Conservation (phyloP, 441 rosid species). For the Lagerstroemia fauriei region DNA sequence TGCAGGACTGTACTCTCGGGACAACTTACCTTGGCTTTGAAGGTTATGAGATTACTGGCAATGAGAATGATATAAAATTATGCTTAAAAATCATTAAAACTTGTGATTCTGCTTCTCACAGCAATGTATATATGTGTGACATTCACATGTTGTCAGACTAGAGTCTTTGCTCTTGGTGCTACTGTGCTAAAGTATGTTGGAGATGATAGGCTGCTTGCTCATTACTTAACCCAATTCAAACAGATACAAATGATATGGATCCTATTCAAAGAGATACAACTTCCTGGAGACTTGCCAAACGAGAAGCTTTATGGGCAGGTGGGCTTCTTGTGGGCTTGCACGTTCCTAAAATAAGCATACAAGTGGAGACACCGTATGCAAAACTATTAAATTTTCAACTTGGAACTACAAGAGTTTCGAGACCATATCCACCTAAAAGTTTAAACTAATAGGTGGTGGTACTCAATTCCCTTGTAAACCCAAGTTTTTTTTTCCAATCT, state of each 20-base stretch:
- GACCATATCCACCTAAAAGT: no score
- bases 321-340: conserved; percentile 66
- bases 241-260: conserved; percentile 40
- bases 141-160: conserved; percentile 61
- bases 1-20: conserved; percentile 55
- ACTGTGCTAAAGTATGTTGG: conserved; percentile 58
- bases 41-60: conserved; percentile 53
- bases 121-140: conserved; percentile 55
- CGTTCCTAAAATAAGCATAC: conserved; percentile 62
- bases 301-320: conserved; percentile 64
- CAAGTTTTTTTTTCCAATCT: no score
- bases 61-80: conserved; percentile 49
- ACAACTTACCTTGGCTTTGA: conserved; percentile 62
- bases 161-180: conserved; percentile 73
- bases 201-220: conserved; percentile 45
- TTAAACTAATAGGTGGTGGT: no score
- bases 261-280: conserved; percentile 48
- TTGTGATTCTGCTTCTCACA: conserved; percentile 63
- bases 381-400: no score
- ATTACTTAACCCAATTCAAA: conserved; percentile 50
- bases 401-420: no score
- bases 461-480: no score
- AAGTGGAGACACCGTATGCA: conserved; percentile 50
- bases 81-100: conserved; percentile 57
- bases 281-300: conserved; percentile 49